Percentiles rank a stretch among this genome's conserved stretches.
These are phyloP conservation scores for Clonostachys byssicola DNA, from an alignment of 2,329 filamentous ascomycete genomes.

Conservation along the genomic window DNA sequence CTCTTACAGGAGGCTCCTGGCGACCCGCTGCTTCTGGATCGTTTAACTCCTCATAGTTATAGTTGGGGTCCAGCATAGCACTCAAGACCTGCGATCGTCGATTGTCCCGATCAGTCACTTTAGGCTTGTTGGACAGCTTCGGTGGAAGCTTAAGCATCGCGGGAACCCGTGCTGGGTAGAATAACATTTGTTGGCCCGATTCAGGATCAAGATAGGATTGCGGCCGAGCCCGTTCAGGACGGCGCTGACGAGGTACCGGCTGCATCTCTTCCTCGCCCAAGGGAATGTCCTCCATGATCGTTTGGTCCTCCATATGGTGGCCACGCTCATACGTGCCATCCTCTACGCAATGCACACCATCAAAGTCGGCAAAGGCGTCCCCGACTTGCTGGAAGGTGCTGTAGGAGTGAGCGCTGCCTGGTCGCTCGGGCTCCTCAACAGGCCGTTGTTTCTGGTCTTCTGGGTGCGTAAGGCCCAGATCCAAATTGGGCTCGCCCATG, in stretches of 20 bases:
- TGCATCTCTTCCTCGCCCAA: neutral
- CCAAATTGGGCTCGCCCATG: no score
- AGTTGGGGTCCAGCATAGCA: conserved; percentile 39
- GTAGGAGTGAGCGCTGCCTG: neutral
- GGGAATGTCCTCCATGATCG: neutral
- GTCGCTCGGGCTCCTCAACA: no score
- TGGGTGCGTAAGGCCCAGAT: no score
- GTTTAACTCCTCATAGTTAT: conserved; percentile 1
- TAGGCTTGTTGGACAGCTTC: conserved; percentile 72
- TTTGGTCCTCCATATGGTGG: neutral
- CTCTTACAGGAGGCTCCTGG: conserved; percentile 14
- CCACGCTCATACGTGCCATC: conserved; percentile 6
- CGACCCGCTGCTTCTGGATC: conserved; percentile 7
- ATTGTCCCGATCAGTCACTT: conserved; percentile 59
- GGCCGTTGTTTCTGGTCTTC: no score
- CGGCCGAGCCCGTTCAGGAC: conserved; percentile 28
- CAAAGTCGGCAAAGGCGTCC: conserved; percentile 74
- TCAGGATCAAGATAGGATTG: conserved; percentile 59
- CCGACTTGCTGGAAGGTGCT: conserved; percentile 63
- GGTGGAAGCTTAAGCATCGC: conserved; percentile 90
- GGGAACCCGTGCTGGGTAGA: conserved; percentile 91
- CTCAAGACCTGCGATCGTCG: conserved; percentile 71
- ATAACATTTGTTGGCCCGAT: conserved; percentile 80
- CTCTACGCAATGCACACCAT: conserved; percentile 69
- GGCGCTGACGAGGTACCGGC: neutral